phyloP scores from a whole-genome alignment of 1,284 basidiomycete genomes.

The Trametes pubescens region DNA sequence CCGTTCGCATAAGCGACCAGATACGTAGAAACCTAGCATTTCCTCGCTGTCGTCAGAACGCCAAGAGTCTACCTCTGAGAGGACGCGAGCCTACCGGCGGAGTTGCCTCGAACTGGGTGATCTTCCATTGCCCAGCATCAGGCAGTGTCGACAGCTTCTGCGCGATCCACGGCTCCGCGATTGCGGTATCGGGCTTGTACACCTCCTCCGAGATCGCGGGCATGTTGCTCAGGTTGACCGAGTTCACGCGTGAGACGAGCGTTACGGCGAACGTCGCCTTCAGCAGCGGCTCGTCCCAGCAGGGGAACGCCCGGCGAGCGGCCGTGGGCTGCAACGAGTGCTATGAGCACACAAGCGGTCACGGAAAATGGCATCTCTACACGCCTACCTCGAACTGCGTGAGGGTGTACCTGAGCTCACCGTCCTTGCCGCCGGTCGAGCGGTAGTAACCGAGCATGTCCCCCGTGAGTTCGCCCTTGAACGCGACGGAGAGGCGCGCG shows the following conservation, averaged over 20 bases:
- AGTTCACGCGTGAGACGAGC: slow-evolving; percentile 84
- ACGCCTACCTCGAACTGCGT: slow-evolving; percentile 79
- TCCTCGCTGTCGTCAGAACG: not conserved
- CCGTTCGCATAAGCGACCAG: slow-evolving; percentile 94
- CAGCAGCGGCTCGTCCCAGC: slow-evolving; percentile 94
- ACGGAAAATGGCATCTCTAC: not conserved
- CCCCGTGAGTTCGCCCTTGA: slow-evolving; percentile 69
- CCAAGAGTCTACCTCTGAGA: not conserved
- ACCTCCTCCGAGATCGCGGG: slow-evolving; percentile 65
- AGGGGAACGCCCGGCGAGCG: slow-evolving; percentile 85
- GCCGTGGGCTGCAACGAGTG: slow-evolving; percentile 76
- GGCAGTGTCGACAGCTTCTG: slow-evolving; percentile 36
- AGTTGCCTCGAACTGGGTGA: slow-evolving; percentile 81
- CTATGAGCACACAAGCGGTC: not conserved
- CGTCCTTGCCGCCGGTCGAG: slow-evolving; percentile 62
- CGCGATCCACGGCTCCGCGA: slow-evolving; percentile 37
- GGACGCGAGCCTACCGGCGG: slow-evolving; percentile 52
- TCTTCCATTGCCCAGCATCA: slow-evolving; percentile 71
- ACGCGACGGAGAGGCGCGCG: slow-evolving; percentile 68
- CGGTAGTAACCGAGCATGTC: slow-evolving; percentile 82
- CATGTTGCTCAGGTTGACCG: slow-evolving; percentile 91
- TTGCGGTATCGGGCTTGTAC: slow-evolving; percentile 38
- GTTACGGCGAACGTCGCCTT: slow-evolving; percentile 90
- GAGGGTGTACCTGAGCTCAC: slow-evolving; percentile 68
- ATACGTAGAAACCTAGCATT: slow-evolving; percentile 82